These are phyloP conservation scores for Ogataea methylovora DNA, from an alignment of 805 yeast species.

Conservation along the genomic window DNA sequence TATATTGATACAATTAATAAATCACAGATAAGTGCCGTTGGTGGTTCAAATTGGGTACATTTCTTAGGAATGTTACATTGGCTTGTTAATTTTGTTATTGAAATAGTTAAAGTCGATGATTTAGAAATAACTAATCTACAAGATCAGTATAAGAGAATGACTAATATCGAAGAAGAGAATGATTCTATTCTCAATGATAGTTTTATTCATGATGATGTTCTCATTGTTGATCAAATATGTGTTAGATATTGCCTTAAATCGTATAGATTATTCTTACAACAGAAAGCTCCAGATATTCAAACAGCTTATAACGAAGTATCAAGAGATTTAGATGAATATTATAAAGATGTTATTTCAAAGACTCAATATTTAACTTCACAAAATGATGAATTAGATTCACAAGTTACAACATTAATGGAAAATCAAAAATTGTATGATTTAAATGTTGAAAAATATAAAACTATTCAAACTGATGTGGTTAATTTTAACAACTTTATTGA, in stretches of 20 bases:
- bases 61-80: slow-evolving; percentile 80
- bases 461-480: slow-evolving; percentile 61
- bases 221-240: slow-evolving; percentile 40
- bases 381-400: slow-evolving; percentile 30
- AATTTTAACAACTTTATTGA: slow-evolving; percentile 69
- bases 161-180: slow-evolving; percentile 4
- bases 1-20: slow-evolving; percentile 73
- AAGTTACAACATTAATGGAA: slow-evolving; percentile 33
- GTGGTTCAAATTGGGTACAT: slow-evolving; percentile 82
- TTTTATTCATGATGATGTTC: slow-evolving; percentile 32
- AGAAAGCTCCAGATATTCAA: slow-evolving; percentile 55
- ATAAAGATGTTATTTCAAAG: slow-evolving; percentile 40
- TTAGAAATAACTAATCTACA: slow-evolving; percentile 7
- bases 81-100: slow-evolving; percentile 43
- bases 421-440: slow-evolving; percentile 41
- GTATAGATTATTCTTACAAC: slow-evolving; percentile 53
- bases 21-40: slow-evolving; percentile 84
- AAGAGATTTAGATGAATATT: slow-evolving; percentile 43
- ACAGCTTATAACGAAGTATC: slow-evolving; percentile 49
- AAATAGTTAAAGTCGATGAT: slow-evolving; percentile 6
- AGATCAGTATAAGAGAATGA: slow-evolving; percentile 3
- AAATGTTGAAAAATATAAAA: slow-evolving; percentile 49
- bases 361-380: slow-evolving; percentile 32
- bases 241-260: slow-evolving; percentile 57
- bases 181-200: slow-evolving; percentile 4